Percentiles rank a stretch among this genome's conserved stretches.
phyloP scores from a whole-genome alignment of 306 rosid genomes.

The Vigna reflexopilosa region DNA sequence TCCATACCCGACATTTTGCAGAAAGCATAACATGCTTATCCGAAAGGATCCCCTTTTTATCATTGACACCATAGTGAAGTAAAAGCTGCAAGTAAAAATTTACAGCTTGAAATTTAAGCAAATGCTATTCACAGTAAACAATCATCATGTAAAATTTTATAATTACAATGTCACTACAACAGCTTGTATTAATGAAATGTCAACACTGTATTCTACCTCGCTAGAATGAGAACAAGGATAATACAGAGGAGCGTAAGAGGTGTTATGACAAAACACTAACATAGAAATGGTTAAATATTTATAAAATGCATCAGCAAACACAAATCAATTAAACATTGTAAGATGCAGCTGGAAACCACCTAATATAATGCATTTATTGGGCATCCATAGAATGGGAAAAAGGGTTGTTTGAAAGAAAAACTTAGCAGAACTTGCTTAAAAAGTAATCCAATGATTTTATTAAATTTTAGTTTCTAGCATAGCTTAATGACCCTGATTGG shows the following conservation, averaged over 20 bases:
- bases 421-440: background rate
- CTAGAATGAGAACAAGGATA: background rate
- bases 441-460: background rate
- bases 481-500: background rate
- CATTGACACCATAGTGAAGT: constrained; percentile 66
- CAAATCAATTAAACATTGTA: background rate
- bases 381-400: background rate
- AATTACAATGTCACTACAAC: constrained; percentile 23
- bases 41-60: constrained; percentile 76
- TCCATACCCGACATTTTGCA: constrained; percentile 86
- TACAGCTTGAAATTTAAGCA: constrained; percentile 40
- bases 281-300: constrained; percentile 2
- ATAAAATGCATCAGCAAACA: background rate
- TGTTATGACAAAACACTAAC: background rate
- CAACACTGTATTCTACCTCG: background rate
- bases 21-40: constrained; percentile 83
- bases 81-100: constrained; percentile 70
- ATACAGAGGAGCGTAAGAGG: background rate
- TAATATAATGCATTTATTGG: constrained; percentile 8
- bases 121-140: constrained; percentile 29
- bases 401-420: background rate
- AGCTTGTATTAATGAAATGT: background rate
- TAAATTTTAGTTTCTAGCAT: background rate
- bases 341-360: constrained; percentile 14
- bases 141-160: background rate